Conservation (phyloP, 371 early-diverging fungal genomes). For the Apophysomyces trapeziformis region DNA sequence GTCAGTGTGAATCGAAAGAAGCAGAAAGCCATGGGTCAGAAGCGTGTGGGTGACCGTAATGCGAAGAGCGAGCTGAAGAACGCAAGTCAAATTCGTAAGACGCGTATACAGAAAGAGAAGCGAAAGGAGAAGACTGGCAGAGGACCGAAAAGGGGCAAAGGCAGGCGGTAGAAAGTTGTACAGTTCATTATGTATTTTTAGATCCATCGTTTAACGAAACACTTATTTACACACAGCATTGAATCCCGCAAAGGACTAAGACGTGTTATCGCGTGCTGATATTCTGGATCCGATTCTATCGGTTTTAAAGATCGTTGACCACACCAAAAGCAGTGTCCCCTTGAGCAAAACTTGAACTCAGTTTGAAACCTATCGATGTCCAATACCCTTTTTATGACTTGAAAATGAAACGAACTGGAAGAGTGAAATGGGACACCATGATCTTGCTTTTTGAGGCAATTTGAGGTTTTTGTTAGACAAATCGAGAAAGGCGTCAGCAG, state of each 20-base stretch:
- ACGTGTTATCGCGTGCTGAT: too few species aligned
- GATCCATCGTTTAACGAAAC: not conserved
- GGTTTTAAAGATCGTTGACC: not conserved
- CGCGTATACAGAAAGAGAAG: conserved; percentile 78
- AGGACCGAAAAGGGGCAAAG: conserved; percentile 37
- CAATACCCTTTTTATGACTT: too few species aligned
- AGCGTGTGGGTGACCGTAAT: conserved; percentile 50
- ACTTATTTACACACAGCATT: not conserved
- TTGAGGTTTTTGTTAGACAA: too few species aligned
- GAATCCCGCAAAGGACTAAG: not conserved
- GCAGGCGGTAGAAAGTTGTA: conserved; percentile 18
- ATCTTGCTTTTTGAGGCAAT: too few species aligned
- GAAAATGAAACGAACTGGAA: too few species aligned
- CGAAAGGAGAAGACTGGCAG: conserved; percentile 74
- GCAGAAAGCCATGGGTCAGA: conserved; percentile 54
- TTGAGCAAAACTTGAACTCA: too few species aligned
- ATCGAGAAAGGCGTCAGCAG: too few species aligned
- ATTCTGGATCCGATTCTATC: too few species aligned
- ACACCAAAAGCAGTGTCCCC: not conserved
- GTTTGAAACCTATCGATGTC: too few species aligned
- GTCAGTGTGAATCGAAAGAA: conserved; percentile 18
- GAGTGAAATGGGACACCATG: too few species aligned
- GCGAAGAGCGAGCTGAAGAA: conserved; percentile 81
- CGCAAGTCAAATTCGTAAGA: conserved; percentile 85
- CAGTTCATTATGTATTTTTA: not conserved